phyloP scores from a whole-genome alignment of 345 rosid species.

The Sonneratia caseolaris region DNA sequence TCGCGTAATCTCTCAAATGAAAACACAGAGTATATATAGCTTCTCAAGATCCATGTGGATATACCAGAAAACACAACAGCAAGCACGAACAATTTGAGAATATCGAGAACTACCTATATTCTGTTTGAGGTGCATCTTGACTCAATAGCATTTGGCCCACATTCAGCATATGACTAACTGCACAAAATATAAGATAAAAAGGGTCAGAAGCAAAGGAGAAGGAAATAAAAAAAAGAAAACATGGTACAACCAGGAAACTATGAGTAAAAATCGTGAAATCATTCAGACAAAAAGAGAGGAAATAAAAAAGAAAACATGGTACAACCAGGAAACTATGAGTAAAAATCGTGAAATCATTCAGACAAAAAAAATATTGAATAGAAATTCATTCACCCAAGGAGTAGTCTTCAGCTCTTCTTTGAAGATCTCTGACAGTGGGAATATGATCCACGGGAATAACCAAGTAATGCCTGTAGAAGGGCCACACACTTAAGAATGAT shows the following conservation, averaged over 20 bases:
- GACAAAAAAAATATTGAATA: neutral
- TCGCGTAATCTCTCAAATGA: neutral
- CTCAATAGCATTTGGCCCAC: slow-evolving; percentile 57
- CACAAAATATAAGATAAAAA: neutral
- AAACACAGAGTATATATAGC: no score
- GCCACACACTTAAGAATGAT: neutral
- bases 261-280: neutral
- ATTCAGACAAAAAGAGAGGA: neutral
- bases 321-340: neutral
- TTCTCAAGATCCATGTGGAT: no score
- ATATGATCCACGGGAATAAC: slow-evolving; percentile 74
- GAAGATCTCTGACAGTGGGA: slow-evolving; percentile 58
- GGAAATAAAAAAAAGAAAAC: neutral
- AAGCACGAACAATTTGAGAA: neutral
- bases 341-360: neutral
- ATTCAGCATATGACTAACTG: slow-evolving; percentile 68
- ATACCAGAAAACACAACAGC: neutral
- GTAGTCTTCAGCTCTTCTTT: slow-evolving; percentile 59
- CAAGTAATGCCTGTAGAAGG: slow-evolving; percentile 61
- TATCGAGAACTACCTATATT: slow-evolving; percentile 33
- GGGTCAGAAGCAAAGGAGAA: neutral
- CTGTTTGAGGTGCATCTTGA: slow-evolving; percentile 55
- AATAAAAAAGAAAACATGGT: neutral
- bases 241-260: neutral
- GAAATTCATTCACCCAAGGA: slow-evolving; percentile 35